A percentile compares a stretch with the other conserved stretches of the same genome.
Conservation (phyloP, 2,329 filamentous ascomycete species). For the Claviceps capensis region DNA sequence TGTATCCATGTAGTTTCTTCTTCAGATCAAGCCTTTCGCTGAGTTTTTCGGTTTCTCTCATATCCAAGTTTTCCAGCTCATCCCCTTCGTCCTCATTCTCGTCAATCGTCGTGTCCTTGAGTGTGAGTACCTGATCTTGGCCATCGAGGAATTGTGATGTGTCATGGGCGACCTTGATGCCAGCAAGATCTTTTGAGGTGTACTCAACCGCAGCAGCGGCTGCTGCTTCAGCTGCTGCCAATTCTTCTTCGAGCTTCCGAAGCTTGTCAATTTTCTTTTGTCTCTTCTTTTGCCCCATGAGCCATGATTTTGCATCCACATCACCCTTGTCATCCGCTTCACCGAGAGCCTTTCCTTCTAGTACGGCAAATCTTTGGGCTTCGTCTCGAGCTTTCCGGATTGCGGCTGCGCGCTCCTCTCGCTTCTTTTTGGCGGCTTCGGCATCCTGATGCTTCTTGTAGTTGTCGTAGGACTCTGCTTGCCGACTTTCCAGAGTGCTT, state of each 20-base stretch:
- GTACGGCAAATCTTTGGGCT: slow-evolving; percentile 58
- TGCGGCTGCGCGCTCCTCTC: slow-evolving; percentile 67
- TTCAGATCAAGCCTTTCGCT: slow-evolving; percentile 70
- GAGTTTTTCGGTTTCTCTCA: slow-evolving; percentile 59
- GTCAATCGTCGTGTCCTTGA: slow-evolving; percentile 85
- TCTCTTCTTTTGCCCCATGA: slow-evolving; percentile 80
- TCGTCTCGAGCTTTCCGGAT: slow-evolving; percentile 80
- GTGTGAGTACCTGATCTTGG: slow-evolving; percentile 77
- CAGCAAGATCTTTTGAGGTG: slow-evolving; percentile 72
- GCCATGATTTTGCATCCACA: slow-evolving; percentile 72
- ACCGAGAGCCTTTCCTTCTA: slow-evolving; percentile 75
- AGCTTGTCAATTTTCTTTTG: slow-evolving; percentile 81
- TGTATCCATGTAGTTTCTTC: slow-evolving; percentile 80
- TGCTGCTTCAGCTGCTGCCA: slow-evolving; percentile 59
- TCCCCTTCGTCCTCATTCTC: slow-evolving; percentile 78
- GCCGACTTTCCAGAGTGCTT: slow-evolving; percentile 73
- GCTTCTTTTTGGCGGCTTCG: slow-evolving; percentile 62
- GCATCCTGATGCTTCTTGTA: slow-evolving; percentile 52
- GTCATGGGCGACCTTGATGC: slow-evolving; percentile 86
- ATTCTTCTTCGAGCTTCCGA: slow-evolving; percentile 58
- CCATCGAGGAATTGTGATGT: slow-evolving; percentile 66
- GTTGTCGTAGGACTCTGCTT: slow-evolving; percentile 62
- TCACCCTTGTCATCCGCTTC: slow-evolving; percentile 55
- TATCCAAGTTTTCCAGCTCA: slow-evolving; percentile 66
- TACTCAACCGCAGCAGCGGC: slow-evolving; percentile 55